Conservation (phyloP, 768 basidiomycete genomes). For the Tricholomella constricta region DNA sequence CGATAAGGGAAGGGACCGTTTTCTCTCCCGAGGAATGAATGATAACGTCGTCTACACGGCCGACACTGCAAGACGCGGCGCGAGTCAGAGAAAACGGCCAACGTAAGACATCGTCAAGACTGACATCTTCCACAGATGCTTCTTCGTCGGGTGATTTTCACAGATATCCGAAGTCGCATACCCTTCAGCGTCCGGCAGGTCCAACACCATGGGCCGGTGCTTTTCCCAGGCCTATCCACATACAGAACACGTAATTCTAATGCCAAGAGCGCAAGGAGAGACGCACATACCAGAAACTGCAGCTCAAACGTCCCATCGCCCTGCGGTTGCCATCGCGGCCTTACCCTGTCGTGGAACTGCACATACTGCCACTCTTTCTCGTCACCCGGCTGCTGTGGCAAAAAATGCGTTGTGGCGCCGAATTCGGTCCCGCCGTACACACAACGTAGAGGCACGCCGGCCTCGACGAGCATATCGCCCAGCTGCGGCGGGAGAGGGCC, state of each 20-base stretch:
- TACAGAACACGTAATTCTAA: background rate
- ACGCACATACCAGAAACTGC: constrained; percentile 33
- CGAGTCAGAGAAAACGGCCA: background rate
- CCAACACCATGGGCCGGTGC: constrained; percentile 30
- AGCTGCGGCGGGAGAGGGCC: constrained; percentile 31
- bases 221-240: constrained; percentile 24
- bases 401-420: constrained; percentile 14
- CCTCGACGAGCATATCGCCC: constrained; percentile 27
- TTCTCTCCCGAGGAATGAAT: constrained; percentile 38
- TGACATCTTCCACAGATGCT: constrained; percentile 36
- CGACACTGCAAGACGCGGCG: constrained; percentile 31
- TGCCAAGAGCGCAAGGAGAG: too few species aligned
- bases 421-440: constrained; percentile 34
- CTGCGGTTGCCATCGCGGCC: constrained; percentile 33
- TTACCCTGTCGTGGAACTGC: constrained; percentile 22
- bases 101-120: background rate
- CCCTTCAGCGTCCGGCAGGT: constrained; percentile 33
- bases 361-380: constrained; percentile 33
- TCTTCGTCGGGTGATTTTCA: constrained; percentile 36
- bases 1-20: constrained; percentile 38
- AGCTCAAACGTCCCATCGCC: constrained; percentile 40
- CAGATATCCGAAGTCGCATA: constrained; percentile 41
- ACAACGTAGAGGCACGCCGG: constrained; percentile 28
- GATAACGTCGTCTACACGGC: constrained; percentile 42
- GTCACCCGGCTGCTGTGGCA: constrained; percentile 17